phyloP scores from a whole-genome alignment of 2,329 filamentous ascomycete species.

The Grosmannia huntii region DNA sequence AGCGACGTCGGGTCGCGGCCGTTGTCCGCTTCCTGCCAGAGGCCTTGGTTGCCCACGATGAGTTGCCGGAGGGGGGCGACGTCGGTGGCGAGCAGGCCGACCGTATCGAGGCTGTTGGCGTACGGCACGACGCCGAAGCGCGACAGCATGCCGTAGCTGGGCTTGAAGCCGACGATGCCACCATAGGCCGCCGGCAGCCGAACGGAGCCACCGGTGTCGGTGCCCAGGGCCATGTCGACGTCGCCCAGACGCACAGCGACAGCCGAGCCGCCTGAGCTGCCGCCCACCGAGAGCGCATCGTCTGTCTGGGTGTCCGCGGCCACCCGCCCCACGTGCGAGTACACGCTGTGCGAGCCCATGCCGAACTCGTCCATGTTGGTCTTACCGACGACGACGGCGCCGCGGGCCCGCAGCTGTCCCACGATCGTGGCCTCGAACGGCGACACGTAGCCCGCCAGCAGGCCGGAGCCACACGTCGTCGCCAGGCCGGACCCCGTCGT shows the following conservation, averaged over 20 bases:
- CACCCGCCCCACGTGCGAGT: constrained; percentile 18
- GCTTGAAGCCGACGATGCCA: constrained; percentile 75
- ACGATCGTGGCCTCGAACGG: constrained; percentile 77
- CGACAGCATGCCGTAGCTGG: constrained; percentile 78
- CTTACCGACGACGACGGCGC: constrained; percentile 57
- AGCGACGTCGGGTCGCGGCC: constrained; percentile 65
- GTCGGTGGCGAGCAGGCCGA: constrained; percentile 56
- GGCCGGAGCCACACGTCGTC: constrained; percentile 71
- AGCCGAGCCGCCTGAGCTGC: constrained; percentile 89
- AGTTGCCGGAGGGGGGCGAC: constrained; percentile 38
- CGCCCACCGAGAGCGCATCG: constrained; percentile 53
- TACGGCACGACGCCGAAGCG: constrained; percentile 81
- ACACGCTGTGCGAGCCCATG: constrained; percentile 23
- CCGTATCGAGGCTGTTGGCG: constrained; percentile 84
- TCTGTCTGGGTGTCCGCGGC: constrained; percentile 4
- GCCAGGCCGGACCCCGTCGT: constrained; percentile 34
- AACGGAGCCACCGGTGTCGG: constrained; percentile 86
- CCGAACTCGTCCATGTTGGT: constrained; percentile 69
- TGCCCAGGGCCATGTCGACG: constrained; percentile 60
- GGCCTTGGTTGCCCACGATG: constrained; percentile 20
- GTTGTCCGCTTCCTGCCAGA: constrained; percentile 26
- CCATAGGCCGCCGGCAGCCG: constrained; percentile 80
- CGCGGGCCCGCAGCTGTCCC: constrained; percentile 46
- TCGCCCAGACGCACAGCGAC: constrained; percentile 58
- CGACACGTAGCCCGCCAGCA: constrained; percentile 54